These are phyloP conservation scores for Penicillium nucicola DNA, from an alignment of 495 filamentous ascomycete genomes.

Conservation along the genomic window DNA sequence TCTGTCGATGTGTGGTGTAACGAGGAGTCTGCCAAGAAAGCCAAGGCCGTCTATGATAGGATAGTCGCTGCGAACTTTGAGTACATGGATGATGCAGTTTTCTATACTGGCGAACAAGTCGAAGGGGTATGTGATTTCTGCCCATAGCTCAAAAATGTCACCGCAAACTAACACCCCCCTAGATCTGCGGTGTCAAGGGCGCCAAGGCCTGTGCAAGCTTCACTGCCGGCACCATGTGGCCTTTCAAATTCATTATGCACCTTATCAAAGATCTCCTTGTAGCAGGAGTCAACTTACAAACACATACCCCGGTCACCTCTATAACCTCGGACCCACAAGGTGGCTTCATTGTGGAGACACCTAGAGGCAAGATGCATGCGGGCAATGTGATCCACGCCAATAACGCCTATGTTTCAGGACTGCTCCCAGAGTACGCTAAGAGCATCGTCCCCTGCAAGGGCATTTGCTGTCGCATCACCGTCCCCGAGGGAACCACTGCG, in stretches of 20 bases:
- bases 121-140: slow-evolving; percentile 26
- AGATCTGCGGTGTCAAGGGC: slow-evolving; percentile 30
- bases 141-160: background rate
- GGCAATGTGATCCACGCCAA: slow-evolving; percentile 62
- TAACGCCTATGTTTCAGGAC: slow-evolving; percentile 65
- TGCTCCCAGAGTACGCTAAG: slow-evolving; percentile 55
- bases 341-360: slow-evolving; percentile 51
- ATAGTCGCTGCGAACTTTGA: slow-evolving; percentile 20
- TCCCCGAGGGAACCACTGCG: slow-evolving; percentile 53
- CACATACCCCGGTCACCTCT: slow-evolving; percentile 52
- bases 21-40: slow-evolving; percentile 22
- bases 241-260: slow-evolving; percentile 61
- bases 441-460: slow-evolving; percentile 55
- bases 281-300: slow-evolving; percentile 60
- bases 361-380: slow-evolving; percentile 50
- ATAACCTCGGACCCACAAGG: slow-evolving; percentile 27
- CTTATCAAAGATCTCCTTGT: slow-evolving; percentile 51
- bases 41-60: slow-evolving; percentile 25
- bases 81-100: slow-evolving; percentile 29
- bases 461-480: slow-evolving; percentile 62
- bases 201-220: slow-evolving; percentile 30
- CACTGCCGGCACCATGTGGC: slow-evolving; percentile 58
- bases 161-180: background rate
- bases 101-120: slow-evolving; percentile 22
- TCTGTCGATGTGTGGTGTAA: slow-evolving; percentile 37